phyloP scores from a whole-genome alignment of 2,329 filamentous ascomycete species.

The Coniochaeta sp. region DNA sequence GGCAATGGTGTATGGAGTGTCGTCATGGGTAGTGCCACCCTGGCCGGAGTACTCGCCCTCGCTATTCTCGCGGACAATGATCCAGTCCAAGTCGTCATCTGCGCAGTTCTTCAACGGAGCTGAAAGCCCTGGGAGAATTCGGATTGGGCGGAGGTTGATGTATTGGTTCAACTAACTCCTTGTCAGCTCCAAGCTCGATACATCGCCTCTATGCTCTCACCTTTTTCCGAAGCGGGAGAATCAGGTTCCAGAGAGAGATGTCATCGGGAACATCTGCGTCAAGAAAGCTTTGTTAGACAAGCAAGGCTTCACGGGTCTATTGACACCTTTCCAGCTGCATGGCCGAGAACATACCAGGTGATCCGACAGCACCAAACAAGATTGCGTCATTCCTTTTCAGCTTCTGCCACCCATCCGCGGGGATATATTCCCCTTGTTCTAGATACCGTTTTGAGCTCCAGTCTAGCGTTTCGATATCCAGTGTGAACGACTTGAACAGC shows the following conservation, averaged over 20 bases:
- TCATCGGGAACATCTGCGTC: slow-evolving; percentile 59
- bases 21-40: slow-evolving; percentile 51
- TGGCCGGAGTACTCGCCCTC: slow-evolving; percentile 60
- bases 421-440: slow-evolving; percentile 57
- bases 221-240: slow-evolving; percentile 55
- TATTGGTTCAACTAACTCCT: slow-evolving; percentile 47
- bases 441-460: slow-evolving; percentile 64
- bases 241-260: slow-evolving; percentile 58
- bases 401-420: slow-evolving; percentile 48
- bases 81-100: slow-evolving; percentile 53
- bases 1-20: slow-evolving; percentile 49
- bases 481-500: slow-evolving; percentile 33
- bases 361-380: too few relatives aligned
- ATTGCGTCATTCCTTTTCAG: slow-evolving; percentile 22
- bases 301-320: too few relatives aligned
- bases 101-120: slow-evolving; percentile 44
- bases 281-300: too few relatives aligned
- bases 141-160: slow-evolving; percentile 57
- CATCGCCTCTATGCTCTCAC: too few relatives aligned
- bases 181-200: too few relatives aligned
- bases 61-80: slow-evolving; percentile 59
- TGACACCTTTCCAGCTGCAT: too few relatives aligned
- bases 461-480: slow-evolving; percentile 56
- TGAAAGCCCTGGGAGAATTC: slow-evolving; percentile 48
- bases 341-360: too few relatives aligned